A percentile compares a stretch with the other conserved stretches of the same genome.
phyloP scores from a whole-genome alignment of 148 eudicot genomes.

The Drosera capensis region DNA sequence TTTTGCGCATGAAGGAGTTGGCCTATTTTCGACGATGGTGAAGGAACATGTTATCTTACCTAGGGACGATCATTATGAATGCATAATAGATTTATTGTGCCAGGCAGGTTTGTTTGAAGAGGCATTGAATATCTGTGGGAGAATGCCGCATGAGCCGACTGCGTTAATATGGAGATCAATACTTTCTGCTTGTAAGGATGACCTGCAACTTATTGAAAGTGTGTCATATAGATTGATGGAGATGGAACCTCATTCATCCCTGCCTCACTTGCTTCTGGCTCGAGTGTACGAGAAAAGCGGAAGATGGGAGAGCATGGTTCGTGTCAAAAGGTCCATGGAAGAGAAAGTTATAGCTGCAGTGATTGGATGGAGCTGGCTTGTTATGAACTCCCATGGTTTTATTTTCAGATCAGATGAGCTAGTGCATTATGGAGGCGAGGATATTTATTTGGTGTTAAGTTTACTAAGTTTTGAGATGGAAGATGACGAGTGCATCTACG shows the following conservation, averaged over 20 bases:
- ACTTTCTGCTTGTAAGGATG: slow-evolving; percentile 27
- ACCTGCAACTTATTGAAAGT: slow-evolving; percentile 39
- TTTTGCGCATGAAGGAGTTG: slow-evolving; percentile 33
- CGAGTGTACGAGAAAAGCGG: slow-evolving; percentile 48
- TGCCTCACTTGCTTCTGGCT: slow-evolving; percentile 46
- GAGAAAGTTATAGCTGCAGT: slow-evolving; percentile 19
- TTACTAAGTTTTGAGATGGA: slow-evolving; percentile 32
- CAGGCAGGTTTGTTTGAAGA: slow-evolving; percentile 43
- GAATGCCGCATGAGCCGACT: slow-evolving; percentile 28
- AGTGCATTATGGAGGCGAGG: slow-evolving; percentile 23
- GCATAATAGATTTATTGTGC: slow-evolving; percentile 34
- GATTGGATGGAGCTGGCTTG: slow-evolving; percentile 50
- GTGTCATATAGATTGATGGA: slow-evolving; percentile 36
- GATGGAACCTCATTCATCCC: slow-evolving; percentile 33
- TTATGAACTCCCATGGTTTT: slow-evolving; percentile 17
- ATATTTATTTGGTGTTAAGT: slow-evolving; percentile 27
- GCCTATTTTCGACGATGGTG: slow-evolving; percentile 41
- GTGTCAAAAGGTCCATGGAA: slow-evolving; percentile 46
- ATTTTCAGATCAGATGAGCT: slow-evolving; percentile 32
- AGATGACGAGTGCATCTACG: slow-evolving; percentile 5
- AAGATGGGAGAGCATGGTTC: slow-evolving; percentile 66
- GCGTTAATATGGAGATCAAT: slow-evolving; percentile 35
- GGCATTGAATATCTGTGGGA: slow-evolving; percentile 27
- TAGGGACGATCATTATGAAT: slow-evolving; percentile 35
- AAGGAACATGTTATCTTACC: slow-evolving; percentile 31